phyloP scores from a whole-genome alignment of 345 rosid species.

The Citrus unshiu region DNA sequence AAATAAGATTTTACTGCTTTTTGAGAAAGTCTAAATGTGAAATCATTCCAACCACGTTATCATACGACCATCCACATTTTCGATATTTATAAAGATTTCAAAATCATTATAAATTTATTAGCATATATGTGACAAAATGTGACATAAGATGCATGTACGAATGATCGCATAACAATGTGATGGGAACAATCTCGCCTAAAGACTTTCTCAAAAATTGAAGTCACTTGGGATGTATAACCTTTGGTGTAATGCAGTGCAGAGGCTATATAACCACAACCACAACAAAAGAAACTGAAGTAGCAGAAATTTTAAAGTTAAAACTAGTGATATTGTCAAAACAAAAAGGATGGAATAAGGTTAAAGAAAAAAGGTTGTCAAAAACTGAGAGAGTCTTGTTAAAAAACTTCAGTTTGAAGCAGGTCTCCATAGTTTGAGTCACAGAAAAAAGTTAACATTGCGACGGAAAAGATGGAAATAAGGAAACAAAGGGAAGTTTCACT shows the following conservation, averaged over 20 bases:
- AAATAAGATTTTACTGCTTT: too few relatives aligned
- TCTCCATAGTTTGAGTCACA: not conserved
- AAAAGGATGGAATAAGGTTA: not conserved
- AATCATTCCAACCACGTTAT: not conserved
- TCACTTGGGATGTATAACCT: not conserved
- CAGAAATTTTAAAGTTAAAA: not conserved
- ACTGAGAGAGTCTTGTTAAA: not conserved
- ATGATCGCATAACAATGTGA: not conserved
- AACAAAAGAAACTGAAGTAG: not conserved
- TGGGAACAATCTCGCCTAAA: not conserved
- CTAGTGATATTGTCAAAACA: not conserved
- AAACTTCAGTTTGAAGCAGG: not conserved
- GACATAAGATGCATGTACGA: not conserved
- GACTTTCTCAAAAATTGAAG: not conserved
- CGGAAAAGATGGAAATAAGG: constrained; percentile 33
- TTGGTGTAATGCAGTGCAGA: not conserved
- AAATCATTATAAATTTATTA: too few relatives aligned
- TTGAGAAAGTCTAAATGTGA: too few relatives aligned
- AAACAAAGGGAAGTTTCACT: constrained; percentile 34
- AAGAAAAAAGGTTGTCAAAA: not conserved
- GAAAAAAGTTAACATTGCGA: constrained; percentile 24
- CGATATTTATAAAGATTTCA: too few relatives aligned
- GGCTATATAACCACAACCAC: not conserved
- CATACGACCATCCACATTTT: not conserved
- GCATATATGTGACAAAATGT: not conserved